These are phyloP conservation scores for Neofusicoccum laricinum DNA, from an alignment of 2,329 filamentous ascomycete genomes.

Conservation along the genomic window DNA sequence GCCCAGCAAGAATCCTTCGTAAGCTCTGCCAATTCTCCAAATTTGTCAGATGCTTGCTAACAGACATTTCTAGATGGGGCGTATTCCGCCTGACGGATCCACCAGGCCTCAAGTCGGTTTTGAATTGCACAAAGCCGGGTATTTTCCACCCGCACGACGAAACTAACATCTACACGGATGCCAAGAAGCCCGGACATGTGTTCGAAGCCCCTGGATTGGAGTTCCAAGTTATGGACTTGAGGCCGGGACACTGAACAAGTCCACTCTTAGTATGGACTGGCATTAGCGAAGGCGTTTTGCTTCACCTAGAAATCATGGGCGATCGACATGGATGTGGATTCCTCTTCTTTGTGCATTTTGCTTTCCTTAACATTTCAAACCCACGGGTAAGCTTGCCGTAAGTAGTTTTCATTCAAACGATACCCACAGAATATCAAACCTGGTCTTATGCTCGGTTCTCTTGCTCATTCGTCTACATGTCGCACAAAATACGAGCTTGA, in stretches of 20 bases:
- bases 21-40: conserved; percentile 36
- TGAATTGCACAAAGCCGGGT: conserved; percentile 72
- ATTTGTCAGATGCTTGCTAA: not conserved
- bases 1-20: conserved; percentile 74
- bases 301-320: not conserved
- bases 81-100: conserved; percentile 93
- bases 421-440: not conserved
- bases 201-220: conserved; percentile 55
- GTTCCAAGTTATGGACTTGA: conserved; percentile 66
- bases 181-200: conserved; percentile 57
- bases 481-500: not conserved
- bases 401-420: conserved; percentile 4
- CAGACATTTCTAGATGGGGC: conserved; percentile 62
- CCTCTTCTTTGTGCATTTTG: not conserved
- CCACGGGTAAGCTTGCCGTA: not conserved
- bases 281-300: not conserved
- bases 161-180: conserved; percentile 74
- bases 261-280: not conserved
- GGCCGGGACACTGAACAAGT: conserved; percentile 19
- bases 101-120: conserved; percentile 80
- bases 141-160: conserved; percentile 79
- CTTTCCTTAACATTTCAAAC: not conserved
- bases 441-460: no score
- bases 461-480: not conserved
- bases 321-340: no score